Evolutionary conservation across 805 yeast genomes (phyloP).

Genomic region (Wickerhamiella musiphila): DNA sequence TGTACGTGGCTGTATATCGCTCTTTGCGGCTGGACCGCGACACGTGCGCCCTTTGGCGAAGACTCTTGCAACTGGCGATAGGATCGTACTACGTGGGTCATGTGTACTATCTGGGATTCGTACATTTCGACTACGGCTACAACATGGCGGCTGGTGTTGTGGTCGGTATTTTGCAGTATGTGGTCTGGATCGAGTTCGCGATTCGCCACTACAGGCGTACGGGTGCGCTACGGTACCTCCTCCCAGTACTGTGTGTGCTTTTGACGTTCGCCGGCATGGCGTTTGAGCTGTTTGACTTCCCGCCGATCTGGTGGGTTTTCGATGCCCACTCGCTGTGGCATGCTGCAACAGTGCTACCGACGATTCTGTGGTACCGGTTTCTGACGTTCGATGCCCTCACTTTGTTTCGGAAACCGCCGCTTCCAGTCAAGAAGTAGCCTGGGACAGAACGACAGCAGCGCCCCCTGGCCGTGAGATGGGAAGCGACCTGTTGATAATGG

Average conservation of each 20-base stretch:
- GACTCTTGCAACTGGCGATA: slow-evolving; percentile 28
- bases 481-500: too few relatives aligned
- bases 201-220: slow-evolving; percentile 14
- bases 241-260: slow-evolving; percentile 35
- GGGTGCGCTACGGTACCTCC: slow-evolving; percentile 25
- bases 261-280: slow-evolving; percentile 58
- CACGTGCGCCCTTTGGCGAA: slow-evolving; percentile 18
- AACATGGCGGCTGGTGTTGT: slow-evolving; percentile 81
- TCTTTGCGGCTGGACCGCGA: slow-evolving; percentile 38
- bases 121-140: slow-evolving; percentile 80
- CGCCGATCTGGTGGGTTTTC: slow-evolving; percentile 47
- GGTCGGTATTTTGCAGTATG: slow-evolving; percentile 62
- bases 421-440: too few relatives aligned
- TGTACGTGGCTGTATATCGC: slow-evolving; percentile 49
- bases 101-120: slow-evolving; percentile 38
- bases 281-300: slow-evolving; percentile 81
- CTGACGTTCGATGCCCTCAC: slow-evolving; percentile 23
- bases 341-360: slow-evolving; percentile 68
- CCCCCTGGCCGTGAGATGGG: too few relatives aligned
- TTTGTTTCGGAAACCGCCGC: too few relatives aligned
- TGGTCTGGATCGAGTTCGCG: slow-evolving; percentile 28
- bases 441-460: too few relatives aligned
- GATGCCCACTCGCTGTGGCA: slow-evolving; percentile 97
- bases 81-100: slow-evolving; percentile 40
- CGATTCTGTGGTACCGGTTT: slow-evolving; percentile 51